These are phyloP conservation scores for Lachancea cidri DNA, from an alignment of 805 yeast genomes.

Conservation along the genomic window DNA sequence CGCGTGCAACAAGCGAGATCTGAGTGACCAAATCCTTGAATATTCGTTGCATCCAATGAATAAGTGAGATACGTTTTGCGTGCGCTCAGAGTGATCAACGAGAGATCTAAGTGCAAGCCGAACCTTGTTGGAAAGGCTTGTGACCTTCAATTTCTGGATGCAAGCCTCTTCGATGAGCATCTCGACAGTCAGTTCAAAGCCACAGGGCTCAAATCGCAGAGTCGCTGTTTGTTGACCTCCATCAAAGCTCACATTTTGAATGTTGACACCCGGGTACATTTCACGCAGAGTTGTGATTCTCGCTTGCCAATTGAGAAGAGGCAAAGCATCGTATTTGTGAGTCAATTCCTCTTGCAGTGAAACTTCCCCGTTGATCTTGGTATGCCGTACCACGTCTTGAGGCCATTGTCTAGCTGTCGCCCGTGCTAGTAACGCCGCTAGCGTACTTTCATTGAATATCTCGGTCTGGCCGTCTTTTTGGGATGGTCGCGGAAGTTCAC, in stretches of 20 bases:
- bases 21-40: slow-evolving; percentile 15
- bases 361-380: background rate
- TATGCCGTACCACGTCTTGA: background rate
- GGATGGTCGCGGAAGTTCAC: too few relatives aligned
- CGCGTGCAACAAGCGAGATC: background rate
- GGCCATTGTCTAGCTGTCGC: background rate
- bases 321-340: slow-evolving; percentile 25
- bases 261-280: slow-evolving; percentile 16
- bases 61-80: slow-evolving; percentile 7
- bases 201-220: background rate
- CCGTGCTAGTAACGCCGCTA: background rate
- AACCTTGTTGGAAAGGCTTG: background rate
- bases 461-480: background rate
- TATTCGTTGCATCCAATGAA: slow-evolving; percentile 23
- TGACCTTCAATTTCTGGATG: background rate
- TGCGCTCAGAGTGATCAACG: slow-evolving; percentile 1
- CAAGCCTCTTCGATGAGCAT: background rate
- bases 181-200: background rate
- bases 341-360: slow-evolving; percentile 13
- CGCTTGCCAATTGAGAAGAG: slow-evolving; percentile 22
- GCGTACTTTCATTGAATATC: background rate
- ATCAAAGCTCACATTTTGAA: too few relatives aligned
- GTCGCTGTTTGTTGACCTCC: background rate
- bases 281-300: slow-evolving; percentile 17
- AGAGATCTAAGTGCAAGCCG: slow-evolving; percentile 2